Evolutionary conservation across 805 yeast species (phyloP).

Genomic region (Lipomyces kockii): DNA sequence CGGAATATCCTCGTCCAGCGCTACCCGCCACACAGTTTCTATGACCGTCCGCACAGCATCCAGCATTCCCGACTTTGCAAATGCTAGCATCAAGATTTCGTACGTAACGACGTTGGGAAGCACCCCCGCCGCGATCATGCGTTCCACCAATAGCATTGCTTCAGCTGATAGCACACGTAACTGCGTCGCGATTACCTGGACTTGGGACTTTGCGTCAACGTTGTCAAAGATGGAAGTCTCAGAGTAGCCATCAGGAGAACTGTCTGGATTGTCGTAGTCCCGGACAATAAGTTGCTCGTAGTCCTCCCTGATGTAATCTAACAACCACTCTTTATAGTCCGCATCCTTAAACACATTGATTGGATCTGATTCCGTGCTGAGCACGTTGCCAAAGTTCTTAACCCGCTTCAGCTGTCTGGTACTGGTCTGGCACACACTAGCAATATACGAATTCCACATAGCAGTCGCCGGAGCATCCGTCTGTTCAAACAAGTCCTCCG

Average conservation of each 20-base stretch:
- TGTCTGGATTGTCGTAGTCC: neutral
- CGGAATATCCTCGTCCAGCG: slow-evolving; percentile 8
- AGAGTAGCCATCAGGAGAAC: neutral
- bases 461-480: neutral
- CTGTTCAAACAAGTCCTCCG: neutral
- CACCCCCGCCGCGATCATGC: slow-evolving; percentile 42
- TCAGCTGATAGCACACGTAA: slow-evolving; percentile 15
- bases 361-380: neutral
- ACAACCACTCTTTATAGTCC: neutral
- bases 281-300: neutral
- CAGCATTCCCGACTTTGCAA: slow-evolving; percentile 42
- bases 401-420: slow-evolving; percentile 10
- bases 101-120: slow-evolving; percentile 44
- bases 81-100: slow-evolving; percentile 43
- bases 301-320: neutral
- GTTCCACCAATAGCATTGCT: slow-evolving; percentile 38
- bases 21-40: slow-evolving; percentile 42
- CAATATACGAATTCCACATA: slow-evolving; percentile 22
- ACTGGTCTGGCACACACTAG: slow-evolving; percentile 14
- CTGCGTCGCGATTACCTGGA: slow-evolving; percentile 1
- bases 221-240: slow-evolving; percentile 22
- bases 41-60: slow-evolving; percentile 37
- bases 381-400: slow-evolving; percentile 1
- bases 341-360: neutral
- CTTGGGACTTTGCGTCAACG: neutral